Base-by-base conservation (phyloP, 352 stramenopile species). In the Globisporangium emineosum region DNA sequence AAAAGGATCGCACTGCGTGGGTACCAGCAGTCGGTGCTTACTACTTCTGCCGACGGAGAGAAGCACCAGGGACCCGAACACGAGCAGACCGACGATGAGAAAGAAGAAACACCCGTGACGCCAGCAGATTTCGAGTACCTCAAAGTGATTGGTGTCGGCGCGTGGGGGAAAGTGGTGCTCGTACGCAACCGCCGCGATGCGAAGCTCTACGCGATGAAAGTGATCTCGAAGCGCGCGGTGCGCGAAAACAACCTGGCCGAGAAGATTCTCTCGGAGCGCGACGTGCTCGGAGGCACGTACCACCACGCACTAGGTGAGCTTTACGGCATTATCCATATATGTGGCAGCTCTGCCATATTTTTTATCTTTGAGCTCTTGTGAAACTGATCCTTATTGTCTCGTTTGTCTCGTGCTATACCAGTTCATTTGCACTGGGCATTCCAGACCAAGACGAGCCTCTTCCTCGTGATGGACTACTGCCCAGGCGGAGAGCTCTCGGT, bases 71-170 rank as follows among this genome's bases (percentile, higher is more conserved):
- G 43, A 17, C 37, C 35, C 9, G 8, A 62, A 23, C 19, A 52
- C 19, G 5, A 33, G 15, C 15, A 49, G 25, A 37, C 35, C 29
- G 17, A 21, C 17, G 27, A 23, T 19, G 10, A 57, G 60, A 54
- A 23, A 10, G 40, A 40, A 2, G n/a, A 32, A 9, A 19, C 49
- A 4, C 53, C 62, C 3, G 69, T 86, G 49, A 86, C 76, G 1
- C 64, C 70, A 0, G 55, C 70, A 13, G 89, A 97, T 64, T 97
- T 97, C 64, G 86, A 91, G 51, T 78, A 85, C 40, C 68, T 97
- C 29, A 97, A 95, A 64, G 87, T 95, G 49, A 89, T 97, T 45
- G 91, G 91, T 32, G 85, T 94, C 15, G 91, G 91, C 5, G 89
- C 81, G 10, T 96, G 95, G 72, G 91, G 89, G 0, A 83, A 84